Evolutionary conservation across 2,329 filamentous ascomycete genomes (phyloP), one percentile per base, ranked within the genome.

Genomic region (Hypoxylon sp.): DNA sequence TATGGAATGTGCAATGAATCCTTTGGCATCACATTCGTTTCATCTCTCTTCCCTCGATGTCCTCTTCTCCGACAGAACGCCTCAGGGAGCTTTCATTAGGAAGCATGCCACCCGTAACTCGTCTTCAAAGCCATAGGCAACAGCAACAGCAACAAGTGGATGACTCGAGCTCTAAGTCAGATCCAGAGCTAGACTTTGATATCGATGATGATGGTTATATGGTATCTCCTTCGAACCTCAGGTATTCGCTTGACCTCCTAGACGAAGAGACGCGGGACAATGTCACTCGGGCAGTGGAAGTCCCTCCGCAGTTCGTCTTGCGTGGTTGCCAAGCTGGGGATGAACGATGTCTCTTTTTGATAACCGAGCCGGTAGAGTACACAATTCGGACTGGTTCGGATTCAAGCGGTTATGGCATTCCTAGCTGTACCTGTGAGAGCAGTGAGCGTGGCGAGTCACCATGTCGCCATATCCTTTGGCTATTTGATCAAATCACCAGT

Each of bases 381-480:
- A 78, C 77, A 12, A 72, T 83, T 30, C 74, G 79, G 29, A 78
- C 81, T 20, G 75, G 76, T 2, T 69, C 72, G 2, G 63, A 71
- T 0, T 65, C 65, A 20, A 74, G 74, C 53, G 71, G 63, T 23
- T 72, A 70, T 36, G 68, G 75, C 2, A 63, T 62, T 1, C 73
- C 80, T 3, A 71, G 65, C 12, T 83, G 80, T 67, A 78, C 75
- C 19, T 82, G 80, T 52, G 62, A 51, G 9, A 58, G 63, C 50
- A 55, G 51, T 44, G 58, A 64, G 60, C 31, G 51, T 49, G 54
- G 59, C 60, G 51, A n/a, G 55, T 60, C 34, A 25, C 77, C 76
- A 0, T 83, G 80, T 61, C 71, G 74, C 7, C 81, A 83, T 52
- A 66, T 80, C 20, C 64, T 83, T 19, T 82, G 79, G 79, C 70